Conservation (phyloP, 148 eudicot species). For the Mesembryanthemum crystallinum region DNA sequence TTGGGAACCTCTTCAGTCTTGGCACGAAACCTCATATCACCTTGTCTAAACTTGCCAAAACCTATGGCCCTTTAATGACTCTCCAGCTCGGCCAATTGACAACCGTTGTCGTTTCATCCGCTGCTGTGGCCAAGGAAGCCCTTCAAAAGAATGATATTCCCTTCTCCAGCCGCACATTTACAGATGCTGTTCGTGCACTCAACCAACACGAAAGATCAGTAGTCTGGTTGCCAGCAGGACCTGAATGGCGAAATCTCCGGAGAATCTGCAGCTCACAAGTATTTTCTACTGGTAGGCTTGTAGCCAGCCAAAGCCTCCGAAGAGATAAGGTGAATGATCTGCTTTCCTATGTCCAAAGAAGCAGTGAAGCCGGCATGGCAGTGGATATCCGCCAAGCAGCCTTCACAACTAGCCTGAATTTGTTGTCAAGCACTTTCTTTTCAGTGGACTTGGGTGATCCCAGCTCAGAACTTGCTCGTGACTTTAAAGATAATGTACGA, state of each 20-base stretch:
- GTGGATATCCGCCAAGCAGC: constrained; percentile 51
- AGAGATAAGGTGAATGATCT: constrained; percentile 38
- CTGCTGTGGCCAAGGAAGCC: constrained; percentile 47
- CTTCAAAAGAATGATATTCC: constrained; percentile 50
- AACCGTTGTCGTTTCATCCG: constrained; percentile 45
- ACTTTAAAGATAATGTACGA: constrained; percentile 39
- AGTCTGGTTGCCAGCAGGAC: constrained; percentile 36
- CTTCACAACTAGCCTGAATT: constrained; percentile 42
- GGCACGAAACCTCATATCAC: constrained; percentile 49
- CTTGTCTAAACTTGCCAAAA: constrained; percentile 41
- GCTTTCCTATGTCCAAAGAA: constrained; percentile 23
- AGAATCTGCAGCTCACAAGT: constrained; percentile 34
- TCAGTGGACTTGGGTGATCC: constrained; percentile 47
- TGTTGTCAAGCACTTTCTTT: constrained; percentile 50
- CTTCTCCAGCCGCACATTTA: constrained; percentile 34
- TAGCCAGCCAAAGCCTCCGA: constrained; percentile 31
- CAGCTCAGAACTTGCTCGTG: constrained; percentile 30
- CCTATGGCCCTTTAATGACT: constrained; percentile 43
- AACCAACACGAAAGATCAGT: constrained; percentile 42
- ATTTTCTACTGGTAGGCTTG: constrained; percentile 34
- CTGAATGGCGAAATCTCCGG: constrained; percentile 42
- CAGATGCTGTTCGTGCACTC: constrained; percentile 35
- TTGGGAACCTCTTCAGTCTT: constrained; percentile 52
- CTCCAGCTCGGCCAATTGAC: constrained; percentile 38
- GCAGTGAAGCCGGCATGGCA: constrained; percentile 27